Percentiles rank a stretch among this genome's conserved stretches.
phyloP scores from a whole-genome alignment of 2,329 filamentous ascomycete genomes.

The Alternaria tenuissima region DNA sequence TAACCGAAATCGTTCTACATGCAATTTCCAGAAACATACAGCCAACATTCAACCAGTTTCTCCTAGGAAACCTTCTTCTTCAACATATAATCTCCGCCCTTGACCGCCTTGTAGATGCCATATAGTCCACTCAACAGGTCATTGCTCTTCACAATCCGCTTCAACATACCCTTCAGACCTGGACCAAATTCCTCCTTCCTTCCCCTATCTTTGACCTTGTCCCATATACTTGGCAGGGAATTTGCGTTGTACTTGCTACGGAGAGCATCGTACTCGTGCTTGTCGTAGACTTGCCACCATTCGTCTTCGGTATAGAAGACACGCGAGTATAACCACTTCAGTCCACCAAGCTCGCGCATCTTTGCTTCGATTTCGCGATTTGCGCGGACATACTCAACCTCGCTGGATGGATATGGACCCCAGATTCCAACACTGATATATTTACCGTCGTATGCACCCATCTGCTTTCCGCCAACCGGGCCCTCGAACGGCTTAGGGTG shows the following conservation, averaged over 20 bases:
- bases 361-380: slow-evolving; percentile 77
- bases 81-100: slow-evolving; percentile 44
- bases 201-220: slow-evolving; percentile 65
- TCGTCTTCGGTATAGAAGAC: slow-evolving; percentile 80
- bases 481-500: slow-evolving; percentile 29
- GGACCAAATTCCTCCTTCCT: slow-evolving; percentile 23
- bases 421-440: slow-evolving; percentile 67
- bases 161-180: slow-evolving; percentile 34
- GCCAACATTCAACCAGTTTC: not conserved
- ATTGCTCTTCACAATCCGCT: slow-evolving; percentile 34
- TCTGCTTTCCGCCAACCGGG: slow-evolving; percentile 10
- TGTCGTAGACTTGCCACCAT: slow-evolving; percentile 72
- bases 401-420: slow-evolving; percentile 72
- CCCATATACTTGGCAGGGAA: slow-evolving; percentile 71
- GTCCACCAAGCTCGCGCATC: slow-evolving; percentile 73
- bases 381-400: slow-evolving; percentile 68
- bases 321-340: slow-evolving; percentile 89
- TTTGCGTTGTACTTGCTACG: slow-evolving; percentile 69
- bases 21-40: not conserved
- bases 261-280: slow-evolving; percentile 68
- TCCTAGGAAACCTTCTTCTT: slow-evolving; percentile 27
- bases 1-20: not conserved
- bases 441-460: slow-evolving; percentile 22
- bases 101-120: slow-evolving; percentile 49
- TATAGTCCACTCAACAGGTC: slow-evolving; percentile 50